Conservation (phyloP, 2,329 filamentous ascomycete species). For the Scytalidium lignicola region DNA sequence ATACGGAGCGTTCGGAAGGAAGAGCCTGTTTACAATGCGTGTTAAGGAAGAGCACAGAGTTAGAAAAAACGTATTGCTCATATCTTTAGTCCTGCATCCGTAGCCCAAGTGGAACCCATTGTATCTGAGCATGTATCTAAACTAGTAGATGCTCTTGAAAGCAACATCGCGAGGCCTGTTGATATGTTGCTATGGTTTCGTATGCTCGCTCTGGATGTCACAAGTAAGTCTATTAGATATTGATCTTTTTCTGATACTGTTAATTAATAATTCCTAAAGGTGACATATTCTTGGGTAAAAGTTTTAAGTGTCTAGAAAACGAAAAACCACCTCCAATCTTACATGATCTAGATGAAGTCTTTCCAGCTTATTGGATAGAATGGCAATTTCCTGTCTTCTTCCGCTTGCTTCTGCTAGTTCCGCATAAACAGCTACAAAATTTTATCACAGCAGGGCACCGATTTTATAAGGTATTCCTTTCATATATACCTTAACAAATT, state of each 20-base stretch:
- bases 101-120: constrained; percentile 13
- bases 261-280: constrained; percentile 6
- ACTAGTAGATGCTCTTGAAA: constrained; percentile 1
- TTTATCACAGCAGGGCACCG: constrained; percentile 10
- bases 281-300: neutral
- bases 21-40: constrained; percentile 13
- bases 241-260: constrained; percentile 3
- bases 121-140: constrained; percentile 5
- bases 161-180: constrained; percentile 2
- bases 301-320: neutral
- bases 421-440: constrained; percentile 8
- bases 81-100: constrained; percentile 7
- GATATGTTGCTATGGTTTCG: constrained; percentile 14
- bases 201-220: constrained; percentile 14
- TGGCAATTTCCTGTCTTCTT: constrained; percentile 4
- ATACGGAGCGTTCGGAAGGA: constrained; percentile 4
- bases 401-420: constrained; percentile 3
- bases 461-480: constrained; percentile 10
- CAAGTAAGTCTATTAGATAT: neutral
- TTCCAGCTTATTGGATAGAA: constrained; percentile 4
- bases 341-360: constrained; percentile 13
- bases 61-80: constrained; percentile 11
- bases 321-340: constrained; percentile 9
- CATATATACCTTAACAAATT: too few relatives aligned
- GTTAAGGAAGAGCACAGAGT: constrained; percentile 10